Conservation (phyloP, 345 rosid species). For the Eucalyptus erythrocorys region DNA sequence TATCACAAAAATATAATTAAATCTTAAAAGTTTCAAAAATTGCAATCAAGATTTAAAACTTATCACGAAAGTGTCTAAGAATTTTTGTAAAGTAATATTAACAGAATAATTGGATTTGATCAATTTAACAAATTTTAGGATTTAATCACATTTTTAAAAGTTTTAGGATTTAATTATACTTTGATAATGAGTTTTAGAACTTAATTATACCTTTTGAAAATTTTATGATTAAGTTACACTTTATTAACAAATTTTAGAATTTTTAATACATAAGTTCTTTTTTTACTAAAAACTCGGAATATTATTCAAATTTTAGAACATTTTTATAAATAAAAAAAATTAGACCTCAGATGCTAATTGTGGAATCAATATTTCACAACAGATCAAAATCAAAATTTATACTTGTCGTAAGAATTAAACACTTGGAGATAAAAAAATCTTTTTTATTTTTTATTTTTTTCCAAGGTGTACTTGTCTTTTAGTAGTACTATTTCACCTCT, state of each 20-base stretch:
- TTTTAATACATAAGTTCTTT: not conserved
- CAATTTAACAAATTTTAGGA: no score
- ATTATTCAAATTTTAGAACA: not conserved
- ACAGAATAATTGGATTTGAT: no score
- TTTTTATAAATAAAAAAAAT: not conserved
- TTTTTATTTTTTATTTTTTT: no score
- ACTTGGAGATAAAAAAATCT: not conserved
- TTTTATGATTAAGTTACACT: not conserved
- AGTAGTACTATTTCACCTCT: not conserved
- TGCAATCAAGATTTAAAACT: fast-evolving
- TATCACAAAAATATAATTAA: fast-evolving
- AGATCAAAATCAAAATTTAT: not conserved
- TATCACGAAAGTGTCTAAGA: fast-evolving
- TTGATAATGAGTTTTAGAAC: fast-evolving
- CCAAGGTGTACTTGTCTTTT: not conserved
- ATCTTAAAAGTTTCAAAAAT: fast-evolving
- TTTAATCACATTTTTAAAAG: no score
- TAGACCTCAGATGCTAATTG: not conserved
- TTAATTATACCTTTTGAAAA: not conserved
- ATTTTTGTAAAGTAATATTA: no score
- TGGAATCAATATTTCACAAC: not conserved
- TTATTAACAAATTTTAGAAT: not conserved
- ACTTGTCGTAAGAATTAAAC: not conserved
- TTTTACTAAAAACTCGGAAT: not conserved
- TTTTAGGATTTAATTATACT: no score